These are phyloP conservation scores for Cymodocea nodosa DNA, from an alignment of 116 monocot species.

Conservation along the genomic window DNA sequence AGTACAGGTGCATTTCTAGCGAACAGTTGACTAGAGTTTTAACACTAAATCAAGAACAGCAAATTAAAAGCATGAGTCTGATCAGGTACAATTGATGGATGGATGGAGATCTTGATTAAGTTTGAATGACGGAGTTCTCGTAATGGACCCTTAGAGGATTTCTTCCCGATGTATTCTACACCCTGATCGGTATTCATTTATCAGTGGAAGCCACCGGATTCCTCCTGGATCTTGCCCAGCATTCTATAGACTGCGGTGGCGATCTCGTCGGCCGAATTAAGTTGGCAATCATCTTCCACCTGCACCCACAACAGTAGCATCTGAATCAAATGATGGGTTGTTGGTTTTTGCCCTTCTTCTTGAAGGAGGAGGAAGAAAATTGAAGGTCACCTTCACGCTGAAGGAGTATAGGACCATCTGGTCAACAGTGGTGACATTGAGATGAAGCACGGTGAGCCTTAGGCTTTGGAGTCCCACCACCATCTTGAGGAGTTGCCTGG, in stretches of 20 bases:
- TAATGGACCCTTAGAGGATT: too few relatives aligned
- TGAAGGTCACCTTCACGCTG: slow-evolving; percentile 40
- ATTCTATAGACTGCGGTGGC: slow-evolving; percentile 36
- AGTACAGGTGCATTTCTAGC: not conserved
- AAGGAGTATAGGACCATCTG: slow-evolving; percentile 48
- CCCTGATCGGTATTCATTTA: not conserved
- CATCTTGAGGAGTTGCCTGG: slow-evolving; percentile 40
- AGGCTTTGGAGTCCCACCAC: slow-evolving; percentile 29
- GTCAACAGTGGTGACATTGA: slow-evolving; percentile 48
- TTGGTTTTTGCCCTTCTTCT: too few relatives aligned
- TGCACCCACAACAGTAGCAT: slow-evolving; percentile 4
- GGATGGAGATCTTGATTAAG: too few relatives aligned
- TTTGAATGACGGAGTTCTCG: too few relatives aligned
- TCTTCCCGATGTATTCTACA: too few relatives aligned
- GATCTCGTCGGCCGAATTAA: slow-evolving; percentile 42
- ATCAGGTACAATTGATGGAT: too few relatives aligned
- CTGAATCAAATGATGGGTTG: not conserved
- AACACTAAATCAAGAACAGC: too few relatives aligned
- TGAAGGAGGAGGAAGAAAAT: not conserved
- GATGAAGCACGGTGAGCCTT: slow-evolving; percentile 40
- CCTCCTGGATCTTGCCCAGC: slow-evolving; percentile 27
- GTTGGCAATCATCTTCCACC: slow-evolving; percentile 47
- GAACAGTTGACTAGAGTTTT: not conserved
- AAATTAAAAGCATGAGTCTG: too few relatives aligned
- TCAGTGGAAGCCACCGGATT: slow-evolving; percentile 5